Conservation (phyloP, 768 basidiomycete genomes). For the Myochromella boudieri region DNA sequence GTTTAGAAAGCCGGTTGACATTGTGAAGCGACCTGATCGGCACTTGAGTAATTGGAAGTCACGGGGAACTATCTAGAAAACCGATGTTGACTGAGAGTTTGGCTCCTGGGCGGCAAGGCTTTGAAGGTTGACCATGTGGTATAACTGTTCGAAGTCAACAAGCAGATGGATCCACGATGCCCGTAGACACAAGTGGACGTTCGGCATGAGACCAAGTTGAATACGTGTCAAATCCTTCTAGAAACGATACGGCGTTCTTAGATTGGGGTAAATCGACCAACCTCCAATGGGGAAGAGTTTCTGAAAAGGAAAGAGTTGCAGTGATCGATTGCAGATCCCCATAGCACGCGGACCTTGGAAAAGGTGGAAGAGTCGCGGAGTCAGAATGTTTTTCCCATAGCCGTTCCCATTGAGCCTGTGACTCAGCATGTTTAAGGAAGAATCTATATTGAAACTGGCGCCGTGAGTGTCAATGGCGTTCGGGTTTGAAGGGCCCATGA, state of each 20-base stretch:
- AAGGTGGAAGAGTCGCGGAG: slow-evolving; percentile 13
- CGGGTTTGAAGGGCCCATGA: slow-evolving; percentile 3
- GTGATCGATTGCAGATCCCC: slow-evolving; percentile 16
- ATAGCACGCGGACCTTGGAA: slow-evolving; percentile 11
- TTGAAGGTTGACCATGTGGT: slow-evolving; percentile 7
- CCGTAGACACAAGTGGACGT: background rate
- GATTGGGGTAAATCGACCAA: slow-evolving; percentile 3
- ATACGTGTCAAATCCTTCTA: slow-evolving; percentile 7
- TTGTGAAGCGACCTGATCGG: slow-evolving; percentile 20
- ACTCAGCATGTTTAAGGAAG: too few relatives aligned
- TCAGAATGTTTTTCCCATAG: slow-evolving; percentile 6
- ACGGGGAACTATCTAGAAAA: slow-evolving; percentile 15
- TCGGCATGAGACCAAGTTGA: slow-evolving; percentile 3
- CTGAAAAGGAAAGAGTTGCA: slow-evolving; percentile 14
- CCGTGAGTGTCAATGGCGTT: background rate
- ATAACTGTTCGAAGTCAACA: background rate
- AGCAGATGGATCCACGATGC: slow-evolving; percentile 8
- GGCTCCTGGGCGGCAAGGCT: background rate
- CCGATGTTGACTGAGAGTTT: slow-evolving; percentile 14
- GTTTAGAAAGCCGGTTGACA: slow-evolving; percentile 14
- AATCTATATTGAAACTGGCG: slow-evolving; percentile 1
- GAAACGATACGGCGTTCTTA: slow-evolving; percentile 10
- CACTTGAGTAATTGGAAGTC: slow-evolving; percentile 17
- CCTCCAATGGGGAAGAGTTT: slow-evolving; percentile 15
- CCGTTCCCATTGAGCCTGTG: too few relatives aligned